Evolutionary conservation across 192 early-diverging fungal genomes (phyloP), one percentile per base, ranked within the genome.

Genomic region (Coemansia reversa): DNA sequence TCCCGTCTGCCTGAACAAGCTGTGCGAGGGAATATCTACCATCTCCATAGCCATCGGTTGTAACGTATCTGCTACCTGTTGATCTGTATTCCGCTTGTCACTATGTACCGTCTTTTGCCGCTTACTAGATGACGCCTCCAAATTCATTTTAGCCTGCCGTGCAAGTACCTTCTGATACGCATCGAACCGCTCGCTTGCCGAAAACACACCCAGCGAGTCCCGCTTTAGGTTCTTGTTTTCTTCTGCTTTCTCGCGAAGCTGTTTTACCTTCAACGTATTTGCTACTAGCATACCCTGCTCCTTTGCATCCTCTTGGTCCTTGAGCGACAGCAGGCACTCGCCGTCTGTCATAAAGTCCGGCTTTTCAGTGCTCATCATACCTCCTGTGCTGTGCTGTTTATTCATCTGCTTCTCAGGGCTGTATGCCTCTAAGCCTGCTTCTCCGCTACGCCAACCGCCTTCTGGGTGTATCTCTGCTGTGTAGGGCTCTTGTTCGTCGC

Each of bases 241-340:
- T 18, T 55, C 55, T 12, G 50, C 18, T 14, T 56, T 25, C 19
- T 58, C n/a, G 5, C 30, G 33, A n/a, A 66, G 11, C 18, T 35
- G 22, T 0, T 35, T 25, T 3, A 18, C 8, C 24, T 48, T 60
- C 2, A 67, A 24, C 0, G 61, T 56, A 5, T 63, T 64, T 0
- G 74, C 74, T 4, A 67, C 39, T 29, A 35, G 42, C 1, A 12
- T 19, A 4, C 74, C 74, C 22, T 71, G 86, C 53, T 85, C 30
- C 55, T 76, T 53, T 29, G 83, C 62, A 11, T 89, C 62, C 72
- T 74, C 5, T 58, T 71, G 12, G 59, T 87, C 61, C 54, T 81
- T 8, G 5, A 25, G 51, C 29, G 56, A 29, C 7, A 55, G 45
- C 45, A 45, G 7, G 14, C 30, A 18, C 12, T 55, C 54, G 12